phyloP scores from a whole-genome alignment of 2,329 filamentous ascomycete genomes.

The Aspergillus pseudoglaucus region DNA sequence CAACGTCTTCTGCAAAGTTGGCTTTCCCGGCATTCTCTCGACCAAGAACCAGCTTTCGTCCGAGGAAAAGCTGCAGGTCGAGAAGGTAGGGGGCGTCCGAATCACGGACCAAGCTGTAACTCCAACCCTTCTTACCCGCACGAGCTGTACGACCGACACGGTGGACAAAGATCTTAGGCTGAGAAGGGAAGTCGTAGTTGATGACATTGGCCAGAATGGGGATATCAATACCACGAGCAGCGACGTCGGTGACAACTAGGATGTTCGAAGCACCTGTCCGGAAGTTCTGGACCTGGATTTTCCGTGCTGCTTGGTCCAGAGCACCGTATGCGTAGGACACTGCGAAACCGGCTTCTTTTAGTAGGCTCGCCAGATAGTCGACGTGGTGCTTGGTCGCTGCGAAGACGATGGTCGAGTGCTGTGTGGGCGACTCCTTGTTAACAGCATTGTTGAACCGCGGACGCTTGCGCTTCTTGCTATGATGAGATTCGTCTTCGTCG shows the following conservation, averaged over 20 bases:
- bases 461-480: slow-evolving; percentile 42
- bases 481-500: slow-evolving; percentile 41
- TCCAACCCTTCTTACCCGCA: slow-evolving; percentile 89
- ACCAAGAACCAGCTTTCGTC: slow-evolving; percentile 73
- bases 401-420: slow-evolving; percentile 92
- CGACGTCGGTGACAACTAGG: slow-evolving; percentile 91
- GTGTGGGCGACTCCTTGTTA: slow-evolving; percentile 66
- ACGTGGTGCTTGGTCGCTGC: slow-evolving; percentile 95
- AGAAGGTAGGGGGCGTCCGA: slow-evolving; percentile 86
- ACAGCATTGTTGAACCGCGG: slow-evolving; percentile 44
- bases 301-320: slow-evolving; percentile 86
- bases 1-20: slow-evolving; percentile 75
- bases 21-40: slow-evolving; percentile 53
- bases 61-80: slow-evolving; percentile 89
- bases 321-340: slow-evolving; percentile 94
- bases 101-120: slow-evolving; percentile 84
- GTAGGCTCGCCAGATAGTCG: slow-evolving; percentile 78
- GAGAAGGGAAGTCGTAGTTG: slow-evolving; percentile 96
- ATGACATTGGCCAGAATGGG: slow-evolving; percentile 93
- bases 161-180: slow-evolving; percentile 95
- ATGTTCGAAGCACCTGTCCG: slow-evolving; percentile 78
- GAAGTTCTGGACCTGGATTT: slow-evolving; percentile 87
- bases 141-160: slow-evolving; percentile 91
- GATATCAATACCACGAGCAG: slow-evolving; percentile 95
- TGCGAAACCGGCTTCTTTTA: slow-evolving; percentile 75